Percentiles rank a stretch among this genome's conserved stretches.
These are phyloP conservation scores for Coniochaeta sp. DNA, from an alignment of 2,329 filamentous ascomycete genomes.

Conservation along the genomic window DNA sequence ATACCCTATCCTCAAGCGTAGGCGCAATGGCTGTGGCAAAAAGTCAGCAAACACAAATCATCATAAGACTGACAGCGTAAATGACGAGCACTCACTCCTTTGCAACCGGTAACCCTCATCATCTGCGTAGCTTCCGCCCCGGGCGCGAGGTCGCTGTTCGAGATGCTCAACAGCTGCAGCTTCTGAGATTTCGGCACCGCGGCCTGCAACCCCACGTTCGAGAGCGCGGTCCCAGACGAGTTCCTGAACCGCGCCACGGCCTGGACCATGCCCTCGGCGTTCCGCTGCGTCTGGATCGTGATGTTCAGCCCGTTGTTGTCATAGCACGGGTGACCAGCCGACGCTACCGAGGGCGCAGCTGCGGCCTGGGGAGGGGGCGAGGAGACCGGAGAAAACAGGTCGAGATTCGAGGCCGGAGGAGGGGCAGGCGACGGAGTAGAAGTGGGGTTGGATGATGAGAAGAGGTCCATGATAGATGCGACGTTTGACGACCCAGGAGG, in stretches of 20 bases:
- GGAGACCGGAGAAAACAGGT: constrained; percentile 41
- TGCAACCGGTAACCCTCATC: constrained; percentile 80
- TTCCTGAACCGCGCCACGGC: constrained; percentile 82
- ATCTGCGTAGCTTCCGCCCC: constrained; percentile 81
- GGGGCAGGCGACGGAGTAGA: constrained; percentile 21
- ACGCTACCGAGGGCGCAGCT: constrained; percentile 22
- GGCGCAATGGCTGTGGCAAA: constrained; percentile 60
- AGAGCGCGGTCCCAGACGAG: constrained; percentile 58
- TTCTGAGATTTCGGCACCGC: constrained; percentile 96
- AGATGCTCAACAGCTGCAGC: constrained; percentile 85
- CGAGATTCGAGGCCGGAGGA: constrained; percentile 36
- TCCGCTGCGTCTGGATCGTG: constrained; percentile 77
- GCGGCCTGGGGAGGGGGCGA: constrained; percentile 35
- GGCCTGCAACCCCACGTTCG: constrained; percentile 78
- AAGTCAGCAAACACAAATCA: constrained; percentile 12
- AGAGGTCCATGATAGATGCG: constrained; percentile 85
- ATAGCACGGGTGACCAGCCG: constrained; percentile 65
- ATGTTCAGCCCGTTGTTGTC: constrained; percentile 78
- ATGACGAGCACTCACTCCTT: constrained; percentile 66
- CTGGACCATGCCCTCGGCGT: constrained; percentile 70
- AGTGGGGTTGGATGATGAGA: constrained; percentile 43
- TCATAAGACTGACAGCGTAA: not conserved
- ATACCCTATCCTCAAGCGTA: constrained; percentile 82
- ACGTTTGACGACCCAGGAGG: constrained; percentile 43
- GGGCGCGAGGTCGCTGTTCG: constrained; percentile 65